phyloP scores from a whole-genome alignment of 805 yeast genomes.

The Pichia californica region DNA sequence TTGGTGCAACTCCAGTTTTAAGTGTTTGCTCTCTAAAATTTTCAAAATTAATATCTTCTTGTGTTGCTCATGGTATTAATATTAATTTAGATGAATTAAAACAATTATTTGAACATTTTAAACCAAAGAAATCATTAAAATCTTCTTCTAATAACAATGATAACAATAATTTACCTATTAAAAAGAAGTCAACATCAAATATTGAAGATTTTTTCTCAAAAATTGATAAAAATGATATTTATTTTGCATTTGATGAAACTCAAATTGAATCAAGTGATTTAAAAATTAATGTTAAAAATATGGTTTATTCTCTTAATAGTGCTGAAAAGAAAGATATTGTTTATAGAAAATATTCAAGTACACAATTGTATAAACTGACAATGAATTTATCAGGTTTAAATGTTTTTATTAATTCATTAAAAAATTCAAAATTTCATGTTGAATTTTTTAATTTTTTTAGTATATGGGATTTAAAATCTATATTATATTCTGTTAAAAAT shows the following conservation, averaged over 20 bases:
- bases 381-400: constrained; percentile 11
- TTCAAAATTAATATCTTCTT: constrained; percentile 3
- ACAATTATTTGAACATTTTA: neutral
- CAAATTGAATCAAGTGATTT: neutral
- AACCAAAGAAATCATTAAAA: neutral
- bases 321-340: constrained; percentile 7
- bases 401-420: neutral
- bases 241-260: constrained; percentile 13
- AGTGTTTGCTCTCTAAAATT: neutral
- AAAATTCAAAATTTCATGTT: constrained; percentile 4
- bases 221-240: constrained; percentile 5
- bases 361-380: constrained; percentile 11
- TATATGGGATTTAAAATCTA: constrained; percentile 9
- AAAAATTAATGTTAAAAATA: constrained; percentile 8
- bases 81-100: constrained; percentile 6
- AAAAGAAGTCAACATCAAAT: too few relatives aligned
- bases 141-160: too few relatives aligned
- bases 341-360: constrained; percentile 2
- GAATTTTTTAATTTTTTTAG: constrained; percentile 16
- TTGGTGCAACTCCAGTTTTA: constrained; percentile 1
- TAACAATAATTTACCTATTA: too few relatives aligned
- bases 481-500: constrained; percentile 6
- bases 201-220: constrained; percentile 5
- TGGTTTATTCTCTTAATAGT: constrained; percentile 9
- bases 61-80: constrained; percentile 7